Evolutionary conservation across 2,329 filamentous ascomycete genomes (phyloP).

Genomic region (Penicillium olsonii): DNA sequence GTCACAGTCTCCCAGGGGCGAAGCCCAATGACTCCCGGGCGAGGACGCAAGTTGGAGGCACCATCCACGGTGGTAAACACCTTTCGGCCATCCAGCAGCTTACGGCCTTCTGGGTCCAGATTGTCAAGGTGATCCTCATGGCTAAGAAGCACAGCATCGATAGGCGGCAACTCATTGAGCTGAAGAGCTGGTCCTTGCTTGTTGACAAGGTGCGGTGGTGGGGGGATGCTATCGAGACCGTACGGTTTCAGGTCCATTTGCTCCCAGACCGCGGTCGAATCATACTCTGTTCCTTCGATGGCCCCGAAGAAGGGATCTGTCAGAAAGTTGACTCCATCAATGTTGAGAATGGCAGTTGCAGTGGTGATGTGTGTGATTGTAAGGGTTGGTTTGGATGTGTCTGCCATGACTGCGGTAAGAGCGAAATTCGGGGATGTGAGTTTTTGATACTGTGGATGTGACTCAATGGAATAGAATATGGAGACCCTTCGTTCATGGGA

Average conservation of each 20-base stretch:
- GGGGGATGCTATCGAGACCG: constrained; percentile 29
- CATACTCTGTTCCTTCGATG: too few species aligned
- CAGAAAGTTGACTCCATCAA: constrained; percentile 45
- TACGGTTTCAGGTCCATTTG: neutral
- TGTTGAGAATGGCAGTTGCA: constrained; percentile 49
- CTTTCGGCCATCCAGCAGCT: constrained; percentile 47
- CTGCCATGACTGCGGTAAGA: too few species aligned
- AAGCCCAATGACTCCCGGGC: constrained; percentile 45
- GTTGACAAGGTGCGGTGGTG: constrained; percentile 34
- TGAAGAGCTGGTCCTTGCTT: constrained; percentile 38
- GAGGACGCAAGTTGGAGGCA: constrained; percentile 44
- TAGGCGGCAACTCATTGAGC: constrained; percentile 44
- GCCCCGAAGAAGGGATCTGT: constrained; percentile 51
- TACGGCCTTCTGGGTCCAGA: constrained; percentile 49
- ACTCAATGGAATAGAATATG: too few species aligned
- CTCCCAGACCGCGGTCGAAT: neutral
- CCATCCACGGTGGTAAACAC: constrained; percentile 52
- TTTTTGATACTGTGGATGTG: too few species aligned
- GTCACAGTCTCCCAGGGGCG: constrained; percentile 41
- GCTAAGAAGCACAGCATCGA: constrained; percentile 52
- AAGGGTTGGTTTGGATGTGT: too few species aligned
- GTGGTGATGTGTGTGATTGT: constrained; percentile 51
- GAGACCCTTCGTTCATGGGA: too few species aligned
- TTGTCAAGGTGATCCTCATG: constrained; percentile 56
- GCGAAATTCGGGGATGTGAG: too few species aligned